Conservation (phyloP, 1,284 basidiomycete species). For the Paramarasmius palmivorus region DNA sequence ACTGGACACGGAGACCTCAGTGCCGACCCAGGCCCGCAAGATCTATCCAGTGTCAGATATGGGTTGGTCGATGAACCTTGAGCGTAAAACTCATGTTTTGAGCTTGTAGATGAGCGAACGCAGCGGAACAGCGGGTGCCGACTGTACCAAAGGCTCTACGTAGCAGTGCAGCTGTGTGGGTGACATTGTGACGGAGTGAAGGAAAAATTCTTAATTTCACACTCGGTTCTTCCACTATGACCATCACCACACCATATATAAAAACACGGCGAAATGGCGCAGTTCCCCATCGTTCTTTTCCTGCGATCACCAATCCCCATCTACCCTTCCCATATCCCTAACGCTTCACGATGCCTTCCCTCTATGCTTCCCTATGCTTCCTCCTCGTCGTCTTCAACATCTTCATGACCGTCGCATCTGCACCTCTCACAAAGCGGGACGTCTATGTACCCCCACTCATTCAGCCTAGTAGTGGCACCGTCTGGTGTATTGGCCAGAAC, state of each 20-base stretch:
- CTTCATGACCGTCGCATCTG: constrained; percentile 26
- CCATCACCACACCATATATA: too few relatives aligned
- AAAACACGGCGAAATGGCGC: background rate
- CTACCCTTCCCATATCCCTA: background rate
- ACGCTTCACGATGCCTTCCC: constrained; percentile 9
- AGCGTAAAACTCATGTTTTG: background rate
- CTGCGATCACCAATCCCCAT: background rate
- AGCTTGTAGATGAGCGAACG: constrained; percentile 6
- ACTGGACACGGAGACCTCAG: too few relatives aligned
- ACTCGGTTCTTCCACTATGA: too few relatives aligned
- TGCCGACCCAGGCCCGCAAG: too few relatives aligned
- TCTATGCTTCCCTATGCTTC: constrained; percentile 3
- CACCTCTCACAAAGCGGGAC: constrained; percentile 32
- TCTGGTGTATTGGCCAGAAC: constrained; percentile 39
- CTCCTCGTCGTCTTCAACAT: constrained; percentile 23
- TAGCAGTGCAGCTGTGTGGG: constrained; percentile 1
- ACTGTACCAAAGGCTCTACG: background rate
- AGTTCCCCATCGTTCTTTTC: background rate
- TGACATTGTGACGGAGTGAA: constrained; percentile 5
- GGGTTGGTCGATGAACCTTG: too few relatives aligned
- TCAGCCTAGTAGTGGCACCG: constrained; percentile 35
- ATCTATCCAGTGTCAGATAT: too few relatives aligned
- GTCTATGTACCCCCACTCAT: constrained; percentile 46
- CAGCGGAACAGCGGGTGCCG: constrained; percentile 9
- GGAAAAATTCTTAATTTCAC: background rate